These are phyloP conservation scores for Alternaria alternata DNA, from an alignment of 2,329 filamentous ascomycete species.

Conservation along the genomic window DNA sequence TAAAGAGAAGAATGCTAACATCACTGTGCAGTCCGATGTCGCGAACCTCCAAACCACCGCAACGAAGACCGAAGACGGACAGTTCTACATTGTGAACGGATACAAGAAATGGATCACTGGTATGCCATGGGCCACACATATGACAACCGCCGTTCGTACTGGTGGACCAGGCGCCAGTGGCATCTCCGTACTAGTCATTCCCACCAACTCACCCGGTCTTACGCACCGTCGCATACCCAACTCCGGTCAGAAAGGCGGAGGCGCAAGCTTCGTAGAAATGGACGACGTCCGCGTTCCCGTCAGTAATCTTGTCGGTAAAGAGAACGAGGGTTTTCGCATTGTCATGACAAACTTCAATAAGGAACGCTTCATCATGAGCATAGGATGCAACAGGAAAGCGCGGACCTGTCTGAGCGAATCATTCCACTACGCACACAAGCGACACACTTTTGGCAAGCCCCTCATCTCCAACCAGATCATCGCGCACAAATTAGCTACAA, in stretches of 20 bases:
- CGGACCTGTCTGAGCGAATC: constrained; percentile 64
- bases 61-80: constrained; percentile 76
- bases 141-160: constrained; percentile 69
- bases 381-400: constrained; percentile 65
- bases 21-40: constrained; percentile 62
- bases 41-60: constrained; percentile 70
- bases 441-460: constrained; percentile 67
- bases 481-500: constrained; percentile 65
- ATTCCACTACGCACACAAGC: constrained; percentile 59
- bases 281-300: constrained; percentile 65
- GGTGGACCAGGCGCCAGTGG: constrained; percentile 63
- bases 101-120: constrained; percentile 75
- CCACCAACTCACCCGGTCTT: constrained; percentile 60
- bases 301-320: constrained; percentile 62
- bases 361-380: constrained; percentile 67
- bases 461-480: constrained; percentile 68
- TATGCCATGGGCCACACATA: constrained; percentile 66
- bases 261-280: constrained; percentile 65
- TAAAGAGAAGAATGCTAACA: constrained; percentile 12
- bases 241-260: constrained; percentile 71
- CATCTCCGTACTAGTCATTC: constrained; percentile 67
- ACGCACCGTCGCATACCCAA: constrained; percentile 66
- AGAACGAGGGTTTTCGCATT: constrained; percentile 65
- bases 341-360: constrained; percentile 64
- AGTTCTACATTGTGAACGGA: constrained; percentile 73